phyloP scores from a whole-genome alignment of 352 stramenopile species.

The Phytophthora pinifolia region DNA sequence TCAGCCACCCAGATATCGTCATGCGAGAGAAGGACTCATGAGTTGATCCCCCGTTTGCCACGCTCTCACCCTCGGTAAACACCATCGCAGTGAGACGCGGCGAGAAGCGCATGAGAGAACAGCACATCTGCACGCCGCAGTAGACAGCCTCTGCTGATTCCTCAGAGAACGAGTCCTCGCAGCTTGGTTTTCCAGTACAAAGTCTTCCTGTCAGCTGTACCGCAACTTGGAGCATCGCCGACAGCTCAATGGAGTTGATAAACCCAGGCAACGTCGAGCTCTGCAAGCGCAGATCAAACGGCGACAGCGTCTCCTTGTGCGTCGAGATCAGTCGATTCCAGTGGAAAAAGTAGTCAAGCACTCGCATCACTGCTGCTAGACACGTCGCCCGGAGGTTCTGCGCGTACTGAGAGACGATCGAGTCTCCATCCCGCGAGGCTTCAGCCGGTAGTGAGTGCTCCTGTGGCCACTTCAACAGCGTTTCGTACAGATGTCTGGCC shows the following conservation, averaged over 20 bases:
- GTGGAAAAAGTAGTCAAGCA: constrained; percentile 48
- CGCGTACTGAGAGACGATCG: constrained; percentile 26
- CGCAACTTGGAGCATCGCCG: constrained; percentile 14
- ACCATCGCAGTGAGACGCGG: constrained; percentile 12
- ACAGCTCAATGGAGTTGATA: constrained; percentile 28
- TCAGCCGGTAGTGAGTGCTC: background rate
- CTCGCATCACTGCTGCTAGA: constrained; percentile 49
- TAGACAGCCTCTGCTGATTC: constrained; percentile 28
- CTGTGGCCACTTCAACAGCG: constrained; percentile 31
- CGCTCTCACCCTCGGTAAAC: constrained; percentile 7
- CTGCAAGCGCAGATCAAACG: constrained; percentile 38
- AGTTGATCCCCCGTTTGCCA: no score
- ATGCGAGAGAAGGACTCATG: background rate
- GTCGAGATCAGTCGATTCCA: constrained; percentile 8
- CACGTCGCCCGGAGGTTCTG: constrained; percentile 49
- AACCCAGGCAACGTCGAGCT: constrained; percentile 38
- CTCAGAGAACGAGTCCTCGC: constrained; percentile 15
- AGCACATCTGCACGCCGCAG: constrained; percentile 26
- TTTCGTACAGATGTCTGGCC: constrained; percentile 42
- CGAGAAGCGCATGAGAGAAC: constrained; percentile 25
- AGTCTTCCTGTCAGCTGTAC: constrained; percentile 11
- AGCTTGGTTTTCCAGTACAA: constrained; percentile 6
- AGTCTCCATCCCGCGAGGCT: background rate
- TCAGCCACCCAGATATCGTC: constrained; percentile 21
- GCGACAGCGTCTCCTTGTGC: background rate